Percentiles rank a stretch among this genome's conserved stretches.
Evolutionary conservation across 345 rosid species (phyloP).

Genomic region (Punica granatum): DNA sequence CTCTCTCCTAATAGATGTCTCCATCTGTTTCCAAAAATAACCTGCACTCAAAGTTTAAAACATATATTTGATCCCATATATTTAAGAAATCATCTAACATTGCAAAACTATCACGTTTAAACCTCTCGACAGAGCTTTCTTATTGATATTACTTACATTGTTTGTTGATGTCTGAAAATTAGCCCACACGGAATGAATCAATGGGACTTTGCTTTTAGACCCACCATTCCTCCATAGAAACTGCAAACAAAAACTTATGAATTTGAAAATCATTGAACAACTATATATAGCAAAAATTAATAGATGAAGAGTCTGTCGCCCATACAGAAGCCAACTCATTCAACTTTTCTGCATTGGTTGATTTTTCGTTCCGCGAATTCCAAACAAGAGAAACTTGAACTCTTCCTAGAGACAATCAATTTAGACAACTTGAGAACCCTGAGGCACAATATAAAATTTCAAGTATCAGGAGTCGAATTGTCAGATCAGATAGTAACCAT

Average conservation of each 20-base stretch:
- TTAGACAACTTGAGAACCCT: neutral
- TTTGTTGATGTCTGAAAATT: slow-evolving; percentile 93
- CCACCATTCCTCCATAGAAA: slow-evolving; percentile 89
- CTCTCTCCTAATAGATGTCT: slow-evolving; percentile 86
- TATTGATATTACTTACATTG: slow-evolving; percentile 50
- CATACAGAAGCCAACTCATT: slow-evolving; percentile 74
- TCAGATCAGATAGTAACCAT: slow-evolving; percentile 36
- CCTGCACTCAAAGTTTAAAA: slow-evolving; percentile 33
- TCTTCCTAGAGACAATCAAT: slow-evolving; percentile 39
- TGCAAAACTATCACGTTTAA: neutral
- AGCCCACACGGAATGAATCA: slow-evolving; percentile 92
- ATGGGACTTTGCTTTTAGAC: slow-evolving; percentile 38
- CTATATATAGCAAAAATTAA: neutral
- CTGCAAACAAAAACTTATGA: slow-evolving; percentile 29
- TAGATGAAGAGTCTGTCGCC: slow-evolving; percentile 11
- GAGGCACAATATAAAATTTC: neutral
- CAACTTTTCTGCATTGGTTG: slow-evolving; percentile 55
- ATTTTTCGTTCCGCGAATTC: slow-evolving; percentile 86
- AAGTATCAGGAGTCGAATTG: neutral
- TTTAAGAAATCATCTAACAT: neutral
- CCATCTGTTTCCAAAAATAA: slow-evolving; percentile 94
- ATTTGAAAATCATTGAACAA: neutral
- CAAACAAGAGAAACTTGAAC: slow-evolving; percentile 86
- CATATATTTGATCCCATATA: neutral
- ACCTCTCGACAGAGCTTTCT: neutral